Base-by-base conservation (phyloP, 768 basidiomycete species). In the Basidioascus undulatus region DNA sequence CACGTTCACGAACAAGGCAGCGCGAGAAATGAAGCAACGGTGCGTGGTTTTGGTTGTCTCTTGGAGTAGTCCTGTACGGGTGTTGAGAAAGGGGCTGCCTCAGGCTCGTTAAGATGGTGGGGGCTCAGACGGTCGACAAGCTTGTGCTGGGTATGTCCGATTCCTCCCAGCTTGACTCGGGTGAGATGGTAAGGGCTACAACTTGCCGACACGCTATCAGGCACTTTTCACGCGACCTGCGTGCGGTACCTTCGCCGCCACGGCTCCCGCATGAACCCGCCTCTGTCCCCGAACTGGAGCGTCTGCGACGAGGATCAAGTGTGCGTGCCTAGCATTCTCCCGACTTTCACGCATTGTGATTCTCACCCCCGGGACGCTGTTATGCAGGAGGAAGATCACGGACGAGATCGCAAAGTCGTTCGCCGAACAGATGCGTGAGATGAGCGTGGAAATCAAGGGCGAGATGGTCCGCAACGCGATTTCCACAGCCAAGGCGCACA, bases 1-100 rank as follows among this genome's bases (percentile, higher is more conserved):
- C 10, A 89, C 71, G 1, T 89, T 86, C 55, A 84, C 82, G 9
- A 83, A 83, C 60, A 82, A 82, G 27, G 81, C 82, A 13, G 80
- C 82, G 1, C 74, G 70, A 44, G 83, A 86, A 60, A 83, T 86
- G 80, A 65, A 69, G 39, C 64, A 69, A 38, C 65, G 83, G n/a
- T n/a, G n/a, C n/a, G n/a, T n/a, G n/a, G n/a, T n/a, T n/a, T n/a
- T n/a, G n/a, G n/a, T n/a, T n/a, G n/a, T n/a, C n/a, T n/a, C n/a
- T n/a, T n/a, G n/a, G n/a, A n/a, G n/a, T n/a, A n/a, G n/a, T n/a
- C n/a, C n/a, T n/a, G n/a, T n/a, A n/a, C n/a, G n/a, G n/a, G n/a
- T n/a, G n/a, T n/a, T n/a, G n/a, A n/a, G n/a, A n/a, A n/a, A n/a
- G n/a, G n/a, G n/a, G n/a, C n/a, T n/a, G n/a, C n/a, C n/a, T n/a